Evolutionary conservation across 2,329 filamentous ascomycete species (phyloP), one percentile per base, ranked within the genome.

Genomic region (Niveomyces coronatus): DNA sequence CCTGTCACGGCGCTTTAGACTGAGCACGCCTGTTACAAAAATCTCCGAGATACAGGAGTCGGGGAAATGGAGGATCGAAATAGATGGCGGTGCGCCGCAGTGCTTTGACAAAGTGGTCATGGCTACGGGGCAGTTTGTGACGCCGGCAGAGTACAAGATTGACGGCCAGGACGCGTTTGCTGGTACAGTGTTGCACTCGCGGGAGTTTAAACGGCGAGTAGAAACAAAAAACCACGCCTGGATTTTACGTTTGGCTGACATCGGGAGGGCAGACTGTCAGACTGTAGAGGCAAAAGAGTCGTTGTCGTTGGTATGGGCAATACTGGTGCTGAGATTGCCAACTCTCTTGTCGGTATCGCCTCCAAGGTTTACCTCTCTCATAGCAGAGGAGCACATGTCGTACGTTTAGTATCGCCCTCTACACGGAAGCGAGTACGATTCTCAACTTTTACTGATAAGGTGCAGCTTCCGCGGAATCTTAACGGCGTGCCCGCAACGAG

Each of bases 271-370:
- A 53, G 53, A 24, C 47, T 50, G 0, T 45, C 50, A 2, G 35
- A 47, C 15, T 68, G 63, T 47, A 52, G 54, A n/a, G 58, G 52
- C 6, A 62, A 67, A 44, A 62, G 52, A 9, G 62, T 70, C 4
- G 39, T 70, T 1, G 52, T 71, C 0, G 51, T 67, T 3, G 67
- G 66, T 8, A 48, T 67, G 20, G 60, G 61, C 13, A 62, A 60
- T 30, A 65, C 61, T 1, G 49, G 50, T 3, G 51, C 48, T 16
- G 54, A 56, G 14, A 53, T 50, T 1, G 50, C 48, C 9, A 41
- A 57, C 3, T 49, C 51, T 3, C 49, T 68, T 9, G 47, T 55
- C 0, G 51, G 52, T 0, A 47, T 58, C 5, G 59, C 60, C 1
- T 45, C 53, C 3, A 57, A 63, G 22, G 50, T 66, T 4, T 68